Evolutionary conservation across 129 eudicot genomes (phyloP).

Genomic region (Chrysanthemum seticuspe): DNA sequence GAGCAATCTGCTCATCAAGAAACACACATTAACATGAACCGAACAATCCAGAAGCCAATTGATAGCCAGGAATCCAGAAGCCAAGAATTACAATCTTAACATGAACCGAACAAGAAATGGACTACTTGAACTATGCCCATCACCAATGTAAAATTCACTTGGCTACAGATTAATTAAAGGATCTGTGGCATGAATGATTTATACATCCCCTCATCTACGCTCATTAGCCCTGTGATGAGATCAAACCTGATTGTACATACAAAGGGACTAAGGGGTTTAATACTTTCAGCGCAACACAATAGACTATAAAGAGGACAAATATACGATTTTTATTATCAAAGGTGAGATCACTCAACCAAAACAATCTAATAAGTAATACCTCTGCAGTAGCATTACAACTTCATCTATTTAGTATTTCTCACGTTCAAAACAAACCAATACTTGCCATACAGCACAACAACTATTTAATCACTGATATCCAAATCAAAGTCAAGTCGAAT

Average conservation of each 20-base stretch:
- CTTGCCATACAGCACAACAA: slow-evolving; percentile 5
- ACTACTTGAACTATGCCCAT: neutral
- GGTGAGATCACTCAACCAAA: slow-evolving; percentile 20
- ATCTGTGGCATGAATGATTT: neutral
- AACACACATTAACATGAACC: too few species aligned
- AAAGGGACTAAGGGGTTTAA: neutral
- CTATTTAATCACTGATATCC: slow-evolving; percentile 3
- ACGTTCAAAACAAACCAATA: slow-evolving; percentile 13
- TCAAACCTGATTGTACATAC: neutral
- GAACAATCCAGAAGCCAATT: neutral
- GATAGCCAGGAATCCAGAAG: neutral
- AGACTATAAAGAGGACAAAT: neutral
- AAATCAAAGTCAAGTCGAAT: slow-evolving; percentile 23
- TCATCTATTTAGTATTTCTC: slow-evolving; percentile 18
- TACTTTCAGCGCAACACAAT: neutral
- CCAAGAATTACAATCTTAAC: neutral
- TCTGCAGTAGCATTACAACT: slow-evolving; percentile 5
- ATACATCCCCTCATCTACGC: neutral
- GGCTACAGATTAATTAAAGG: too few species aligned
- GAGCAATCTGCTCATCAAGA: neutral
- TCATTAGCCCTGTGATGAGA: neutral
- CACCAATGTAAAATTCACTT: neutral
- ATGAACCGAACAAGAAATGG: neutral
- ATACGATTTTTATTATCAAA: slow-evolving; percentile 19
- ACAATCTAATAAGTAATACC: slow-evolving; percentile 11